Conservation (phyloP, 129 eudicot species). For the Flaveria brownii region DNA sequence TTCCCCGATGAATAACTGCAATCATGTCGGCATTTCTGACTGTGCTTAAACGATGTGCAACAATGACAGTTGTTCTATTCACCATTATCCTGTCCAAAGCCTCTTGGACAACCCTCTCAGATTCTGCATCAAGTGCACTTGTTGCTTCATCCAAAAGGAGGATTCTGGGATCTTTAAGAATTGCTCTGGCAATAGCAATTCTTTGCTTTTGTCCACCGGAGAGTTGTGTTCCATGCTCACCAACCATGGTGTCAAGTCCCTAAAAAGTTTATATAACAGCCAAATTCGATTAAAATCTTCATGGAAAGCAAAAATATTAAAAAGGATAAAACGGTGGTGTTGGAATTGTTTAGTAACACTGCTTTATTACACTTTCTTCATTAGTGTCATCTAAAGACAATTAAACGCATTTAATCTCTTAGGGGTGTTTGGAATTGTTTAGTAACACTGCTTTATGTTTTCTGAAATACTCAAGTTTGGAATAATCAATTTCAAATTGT, state of each 20-base stretch:
- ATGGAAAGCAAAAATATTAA: not conserved
- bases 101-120: constrained; percentile 79
- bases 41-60: constrained; percentile 74
- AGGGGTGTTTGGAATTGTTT: too few species aligned
- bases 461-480: too few species aligned
- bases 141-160: constrained; percentile 85
- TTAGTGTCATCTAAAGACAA: not conserved
- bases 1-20: constrained; percentile 73
- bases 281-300: not conserved
- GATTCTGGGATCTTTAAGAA: constrained; percentile 69
- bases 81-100: constrained; percentile 80
- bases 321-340: not conserved
- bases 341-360: too few species aligned
- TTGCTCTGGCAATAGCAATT: constrained; percentile 85
- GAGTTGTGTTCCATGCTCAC: constrained; percentile 84
- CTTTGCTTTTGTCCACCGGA: constrained; percentile 92
- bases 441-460: too few species aligned
- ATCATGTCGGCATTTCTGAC: constrained; percentile 69
- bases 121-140: constrained; percentile 84
- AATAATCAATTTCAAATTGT: too few species aligned
- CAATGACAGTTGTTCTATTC: constrained; percentile 72
- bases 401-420: too few species aligned
- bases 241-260: constrained; percentile 90
- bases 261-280: constrained; percentile 7
- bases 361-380: not conserved